Evolutionary conservation across 1,139 yeast genomes (phyloP).

Genomic region (Geotrichum bryndzae): DNA sequence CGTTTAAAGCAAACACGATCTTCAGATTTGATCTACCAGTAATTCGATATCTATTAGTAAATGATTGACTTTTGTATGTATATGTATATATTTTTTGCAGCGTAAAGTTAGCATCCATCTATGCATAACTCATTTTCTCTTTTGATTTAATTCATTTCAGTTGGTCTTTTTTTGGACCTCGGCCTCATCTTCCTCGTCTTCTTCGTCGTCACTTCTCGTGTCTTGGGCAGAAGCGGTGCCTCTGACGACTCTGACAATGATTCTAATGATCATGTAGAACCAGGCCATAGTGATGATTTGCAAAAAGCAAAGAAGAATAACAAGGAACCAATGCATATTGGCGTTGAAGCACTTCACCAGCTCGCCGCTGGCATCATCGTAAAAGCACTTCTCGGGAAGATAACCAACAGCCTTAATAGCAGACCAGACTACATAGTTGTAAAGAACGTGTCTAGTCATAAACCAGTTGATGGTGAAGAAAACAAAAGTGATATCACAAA

Average conservation of each 20-base stretch:
- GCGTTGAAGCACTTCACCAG: constrained; percentile 55
- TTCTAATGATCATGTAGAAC: constrained; percentile 68
- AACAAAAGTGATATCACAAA: constrained; percentile 67
- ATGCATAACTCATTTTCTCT: not conserved
- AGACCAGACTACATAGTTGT: constrained; percentile 53
- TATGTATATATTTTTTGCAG: not conserved
- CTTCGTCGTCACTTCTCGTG: constrained; percentile 76
- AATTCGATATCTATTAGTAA: not conserved
- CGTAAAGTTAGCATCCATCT: not conserved
- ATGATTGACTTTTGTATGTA: not conserved
- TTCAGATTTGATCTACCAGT: not conserved
- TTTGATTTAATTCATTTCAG: not conserved
- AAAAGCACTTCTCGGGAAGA: constrained; percentile 26
- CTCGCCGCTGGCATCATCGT: constrained; percentile 26
- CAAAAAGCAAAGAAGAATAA: constrained; percentile 54
- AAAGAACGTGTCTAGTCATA: constrained; percentile 64
- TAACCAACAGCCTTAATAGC: constrained; percentile 27
- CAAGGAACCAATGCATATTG: constrained; percentile 45
- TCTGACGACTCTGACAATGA: constrained; percentile 59
- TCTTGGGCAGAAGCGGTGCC: constrained; percentile 74
- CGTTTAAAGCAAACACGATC: constrained; percentile 23
- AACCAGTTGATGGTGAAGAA: constrained; percentile 68
- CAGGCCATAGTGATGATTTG: constrained; percentile 65
- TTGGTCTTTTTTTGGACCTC: not conserved
- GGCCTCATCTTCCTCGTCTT: constrained; percentile 22